Evolutionary conservation across 1,284 basidiomycete genomes (phyloP), one percentile per base, ranked within the genome.

Genomic region (Acaromyces ingoldii): DNA sequence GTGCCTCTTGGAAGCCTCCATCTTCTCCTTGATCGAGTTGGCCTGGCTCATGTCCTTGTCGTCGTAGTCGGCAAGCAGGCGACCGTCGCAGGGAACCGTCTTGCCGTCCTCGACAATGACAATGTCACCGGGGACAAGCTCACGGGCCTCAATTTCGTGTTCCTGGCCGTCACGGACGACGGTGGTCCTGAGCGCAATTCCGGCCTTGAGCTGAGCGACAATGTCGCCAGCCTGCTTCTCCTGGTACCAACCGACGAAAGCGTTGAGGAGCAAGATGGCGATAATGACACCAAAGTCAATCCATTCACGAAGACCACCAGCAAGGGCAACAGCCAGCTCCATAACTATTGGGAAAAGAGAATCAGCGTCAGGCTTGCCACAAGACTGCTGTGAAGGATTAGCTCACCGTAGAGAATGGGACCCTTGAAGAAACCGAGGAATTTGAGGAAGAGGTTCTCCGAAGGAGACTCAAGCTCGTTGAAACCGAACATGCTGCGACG

Each of bases 191-290:
- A 82, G 73, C 4, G 81, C 80, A 55, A 82, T 82, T 60, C 80
- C 81, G 31, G 80, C 80, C 73, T 81, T 82, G 60, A 82, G 80
- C 65, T 82, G 77, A 39, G 79, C 79, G 55, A 80, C 79, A 64
- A 80, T 80, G 67, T 80, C 79, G 50, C 79, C 79, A 33, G 79
- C 76, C 76, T 76, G 71, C 77, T 81, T 82, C 65, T 82, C 81
- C 66, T 82, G 64, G 68, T 81, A 82, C 81, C 81, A 82, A 49
- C 81, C 81, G 59, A 82, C 81, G 51, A 79, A 76, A 39, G 81
- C 81, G 76, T 82, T 82, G 58, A 78, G 70, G 45, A 77, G 53
- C 41, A 65, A 50, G 38, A 60, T 65, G 62, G 72, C 66, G 51
- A 78, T 77, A 52, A 81, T 81, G 44, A 82, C 80, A 73, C 81